Conservation (phyloP, 441 rosid genomes). For the Erodium trifolium region DNA sequence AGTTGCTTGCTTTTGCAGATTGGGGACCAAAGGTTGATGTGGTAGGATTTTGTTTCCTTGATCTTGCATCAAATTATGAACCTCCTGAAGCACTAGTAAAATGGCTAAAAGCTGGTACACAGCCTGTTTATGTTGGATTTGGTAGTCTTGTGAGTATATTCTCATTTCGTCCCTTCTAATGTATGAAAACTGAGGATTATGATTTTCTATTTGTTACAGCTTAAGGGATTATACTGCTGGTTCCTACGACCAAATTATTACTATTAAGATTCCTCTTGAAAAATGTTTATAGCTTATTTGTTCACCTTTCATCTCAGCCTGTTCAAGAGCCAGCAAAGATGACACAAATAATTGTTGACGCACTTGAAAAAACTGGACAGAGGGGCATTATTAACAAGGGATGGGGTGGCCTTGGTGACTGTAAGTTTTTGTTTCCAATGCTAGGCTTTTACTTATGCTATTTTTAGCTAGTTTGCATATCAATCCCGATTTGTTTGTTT, state of each 20-base stretch:
- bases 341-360: conserved; percentile 25
- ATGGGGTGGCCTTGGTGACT: conserved; percentile 28
- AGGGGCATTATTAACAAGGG: conserved; percentile 28
- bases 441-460: conserved; percentile 2
- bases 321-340: conserved; percentile 26
- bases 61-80: conserved; percentile 91
- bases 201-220: not conserved
- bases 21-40: conserved; percentile 98
- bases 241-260: not conserved
- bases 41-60: conserved; percentile 97
- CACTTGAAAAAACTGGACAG: conserved; percentile 24
- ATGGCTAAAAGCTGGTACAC: conserved; percentile 86
- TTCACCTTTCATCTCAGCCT: conserved; percentile 17
- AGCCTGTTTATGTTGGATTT: conserved; percentile 92
- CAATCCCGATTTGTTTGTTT: not conserved
- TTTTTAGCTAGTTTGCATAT: conserved; percentile 1
- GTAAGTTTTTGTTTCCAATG: conserved; percentile 14
- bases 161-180: conserved; percentile 6
- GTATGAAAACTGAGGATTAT: not conserved
- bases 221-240: not conserved
- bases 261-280: not conserved
- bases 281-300: not conserved
- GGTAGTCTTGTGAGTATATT: conserved; percentile 87
- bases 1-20: conserved; percentile 39
- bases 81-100: conserved; percentile 78